Percentiles rank a stretch among this genome's conserved stretches.
These are phyloP conservation scores for Fomes fomentarius DNA, from an alignment of 1,284 basidiomycete genomes.

Conservation along the genomic window DNA sequence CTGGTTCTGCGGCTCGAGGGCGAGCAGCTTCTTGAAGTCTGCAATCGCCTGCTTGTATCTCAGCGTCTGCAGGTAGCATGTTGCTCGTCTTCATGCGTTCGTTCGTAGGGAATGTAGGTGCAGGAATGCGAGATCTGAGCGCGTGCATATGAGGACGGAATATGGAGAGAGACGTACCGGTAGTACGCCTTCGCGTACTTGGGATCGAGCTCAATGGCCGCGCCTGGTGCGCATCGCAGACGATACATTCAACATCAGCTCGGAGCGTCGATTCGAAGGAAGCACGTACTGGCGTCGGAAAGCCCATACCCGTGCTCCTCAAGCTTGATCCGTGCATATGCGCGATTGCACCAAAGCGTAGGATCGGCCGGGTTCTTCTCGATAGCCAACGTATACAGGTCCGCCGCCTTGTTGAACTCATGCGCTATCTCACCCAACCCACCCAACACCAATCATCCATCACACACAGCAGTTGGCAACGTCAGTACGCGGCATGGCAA, in stretches of 20 bases:
- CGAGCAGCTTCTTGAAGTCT: constrained; percentile 87
- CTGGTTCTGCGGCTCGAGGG: constrained; percentile 89
- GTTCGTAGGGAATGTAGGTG: background rate
- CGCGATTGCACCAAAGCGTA: constrained; percentile 81
- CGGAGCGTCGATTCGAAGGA: background rate
- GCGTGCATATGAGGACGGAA: background rate
- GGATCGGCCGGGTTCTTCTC: constrained; percentile 78
- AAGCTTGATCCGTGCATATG: constrained; percentile 76
- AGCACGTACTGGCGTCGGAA: constrained; percentile 63
- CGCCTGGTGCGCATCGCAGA: constrained; percentile 48
- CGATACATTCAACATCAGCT: background rate
- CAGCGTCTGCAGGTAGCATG: constrained; percentile 89
- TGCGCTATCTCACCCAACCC: too few relatives aligned
- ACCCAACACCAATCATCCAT: too few relatives aligned
- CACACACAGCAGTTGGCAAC: too few relatives aligned
- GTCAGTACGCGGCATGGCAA: too few relatives aligned
- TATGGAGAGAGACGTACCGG: constrained; percentile 47
- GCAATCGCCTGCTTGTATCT: constrained; percentile 82
- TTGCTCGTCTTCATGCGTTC: constrained; percentile 68
- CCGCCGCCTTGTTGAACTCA: constrained; percentile 66
- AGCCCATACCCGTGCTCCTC: constrained; percentile 87
- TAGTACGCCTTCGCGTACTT: constrained; percentile 94
- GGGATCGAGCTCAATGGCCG: constrained; percentile 88
- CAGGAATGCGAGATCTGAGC: background rate
- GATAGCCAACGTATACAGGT: constrained; percentile 79